Conservation (phyloP, 2,329 filamentous ascomycete species). For the Escovopsis sp. region DNA sequence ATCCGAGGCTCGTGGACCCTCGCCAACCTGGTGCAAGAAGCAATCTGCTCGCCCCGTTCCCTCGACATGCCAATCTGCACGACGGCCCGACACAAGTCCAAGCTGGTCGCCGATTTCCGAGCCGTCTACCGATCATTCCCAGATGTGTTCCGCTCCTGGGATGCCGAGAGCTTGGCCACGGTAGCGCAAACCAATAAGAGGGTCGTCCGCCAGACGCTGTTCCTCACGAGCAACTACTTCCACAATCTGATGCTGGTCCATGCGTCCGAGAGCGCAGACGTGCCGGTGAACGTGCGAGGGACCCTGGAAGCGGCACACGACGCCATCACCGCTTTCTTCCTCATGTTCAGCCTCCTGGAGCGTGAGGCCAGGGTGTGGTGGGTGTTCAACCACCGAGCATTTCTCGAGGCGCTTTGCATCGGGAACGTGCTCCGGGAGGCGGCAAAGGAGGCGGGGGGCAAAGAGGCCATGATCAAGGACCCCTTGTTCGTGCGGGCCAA, state of each 20-base stretch:
- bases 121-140: conserved; percentile 62
- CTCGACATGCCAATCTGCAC: conserved; percentile 58
- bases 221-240: conserved; percentile 69
- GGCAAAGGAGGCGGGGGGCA: conserved; percentile 28
- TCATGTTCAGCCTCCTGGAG: conserved; percentile 54
- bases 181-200: conserved; percentile 47
- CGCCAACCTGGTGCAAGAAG: conserved; percentile 64
- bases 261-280: conserved; percentile 50
- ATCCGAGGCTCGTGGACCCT: conserved; percentile 66
- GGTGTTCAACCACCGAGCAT: conserved; percentile 71
- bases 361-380: conserved; percentile 67
- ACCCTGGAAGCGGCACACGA: conserved; percentile 64
- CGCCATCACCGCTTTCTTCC: conserved; percentile 60
- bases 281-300: conserved; percentile 50
- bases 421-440: conserved; percentile 43
- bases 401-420: conserved; percentile 60
- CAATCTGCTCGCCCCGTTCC: conserved; percentile 59
- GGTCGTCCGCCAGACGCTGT: conserved; percentile 58
- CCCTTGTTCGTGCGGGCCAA: conserved; percentile 45
- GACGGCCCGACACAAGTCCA: conserved; percentile 53
- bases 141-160: conserved; percentile 52
- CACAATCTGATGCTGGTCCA: conserved; percentile 72
- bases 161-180: conserved; percentile 42
- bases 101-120: conserved; percentile 54
- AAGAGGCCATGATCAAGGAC: conserved; percentile 34